These are phyloP conservation scores for Emmonsiellopsis sp. DNA, from an alignment of 2,329 filamentous ascomycete genomes.

Conservation along the genomic window DNA sequence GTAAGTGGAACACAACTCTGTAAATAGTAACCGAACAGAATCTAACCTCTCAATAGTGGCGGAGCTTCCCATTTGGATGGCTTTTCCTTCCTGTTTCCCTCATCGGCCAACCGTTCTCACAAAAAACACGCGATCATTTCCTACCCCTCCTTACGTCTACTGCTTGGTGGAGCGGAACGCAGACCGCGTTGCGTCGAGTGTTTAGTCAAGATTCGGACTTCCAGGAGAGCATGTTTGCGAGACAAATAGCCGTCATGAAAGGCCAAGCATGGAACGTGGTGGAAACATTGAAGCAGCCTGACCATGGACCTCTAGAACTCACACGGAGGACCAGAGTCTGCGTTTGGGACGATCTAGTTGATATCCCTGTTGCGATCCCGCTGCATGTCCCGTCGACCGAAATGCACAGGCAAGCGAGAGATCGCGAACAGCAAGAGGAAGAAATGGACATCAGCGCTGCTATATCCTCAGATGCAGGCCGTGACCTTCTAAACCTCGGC, in stretches of 20 bases:
- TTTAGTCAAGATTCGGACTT: conserved; percentile 93
- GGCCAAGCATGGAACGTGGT: conserved; percentile 99
- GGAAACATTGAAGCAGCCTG: conserved; percentile 83
- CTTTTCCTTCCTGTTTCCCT: conserved; percentile 93
- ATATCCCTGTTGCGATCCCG: conserved; percentile 88
- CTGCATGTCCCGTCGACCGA: conserved; percentile 80
- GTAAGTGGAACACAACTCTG: conserved; percentile 31
- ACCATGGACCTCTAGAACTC: conserved; percentile 88
- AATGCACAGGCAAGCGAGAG: conserved; percentile 55
- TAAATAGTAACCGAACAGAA: conserved; percentile 4
- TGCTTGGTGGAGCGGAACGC: conserved; percentile 94
- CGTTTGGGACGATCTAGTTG: conserved; percentile 96
- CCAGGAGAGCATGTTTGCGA: conserved; percentile 97
- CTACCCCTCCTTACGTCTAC: conserved; percentile 91
- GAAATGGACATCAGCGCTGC: conserved; percentile 84
- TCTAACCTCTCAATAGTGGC: conserved; percentile 42
- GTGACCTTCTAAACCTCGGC: conserved; percentile 62
- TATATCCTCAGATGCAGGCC: conserved; percentile 44
- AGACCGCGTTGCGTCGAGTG: conserved; percentile 71
- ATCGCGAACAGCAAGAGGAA: conserved; percentile 50
- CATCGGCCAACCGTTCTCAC: conserved; percentile 91
- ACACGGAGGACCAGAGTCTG: conserved; percentile 84
- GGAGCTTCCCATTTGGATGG: conserved; percentile 96
- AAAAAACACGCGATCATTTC: conserved; percentile 88
- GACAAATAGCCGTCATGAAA: conserved; percentile 98